phyloP scores from a whole-genome alignment of 257 asterid species.

The Solanum phureja region DNA sequence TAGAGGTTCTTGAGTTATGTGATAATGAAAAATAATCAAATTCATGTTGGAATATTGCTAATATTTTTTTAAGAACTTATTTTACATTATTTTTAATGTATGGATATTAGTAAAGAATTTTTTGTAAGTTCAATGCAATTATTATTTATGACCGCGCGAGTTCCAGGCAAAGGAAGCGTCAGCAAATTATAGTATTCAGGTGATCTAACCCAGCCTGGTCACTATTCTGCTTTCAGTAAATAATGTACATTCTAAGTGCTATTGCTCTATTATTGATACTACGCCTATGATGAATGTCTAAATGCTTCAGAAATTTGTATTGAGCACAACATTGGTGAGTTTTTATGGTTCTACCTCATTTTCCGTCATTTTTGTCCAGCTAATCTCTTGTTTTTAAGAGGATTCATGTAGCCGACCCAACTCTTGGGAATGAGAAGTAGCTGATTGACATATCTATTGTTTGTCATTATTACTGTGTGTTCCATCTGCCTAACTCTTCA shows the following conservation, averaged over 20 bases:
- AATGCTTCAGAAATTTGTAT: not conserved
- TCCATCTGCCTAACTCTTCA: not conserved
- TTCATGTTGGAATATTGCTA: no score
- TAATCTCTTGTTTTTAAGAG: not conserved
- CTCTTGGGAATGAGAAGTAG: not conserved
- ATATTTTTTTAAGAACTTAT: no score
- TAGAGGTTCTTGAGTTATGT: no score
- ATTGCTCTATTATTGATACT: not conserved
- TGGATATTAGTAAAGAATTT: no score
- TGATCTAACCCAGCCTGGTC: slow-evolving; percentile 1
- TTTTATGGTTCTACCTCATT: not conserved
- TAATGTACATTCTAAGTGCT: not conserved
- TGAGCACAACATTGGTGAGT: not conserved
- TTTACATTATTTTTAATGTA: no score
- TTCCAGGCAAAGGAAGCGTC: slow-evolving; percentile 72
- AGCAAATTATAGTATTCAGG: slow-evolving; percentile 80
- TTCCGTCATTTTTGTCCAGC: not conserved
- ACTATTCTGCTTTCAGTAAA: not conserved
- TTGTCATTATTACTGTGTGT: not conserved
- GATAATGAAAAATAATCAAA: no score
- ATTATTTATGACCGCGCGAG: slow-evolving; percentile 5
- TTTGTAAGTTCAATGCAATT: no score
- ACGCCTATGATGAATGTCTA: not conserved
- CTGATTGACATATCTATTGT: not conserved
- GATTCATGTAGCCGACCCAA: not conserved